Evolutionary conservation across 345 rosid genomes (phyloP), one percentile per base, ranked within the genome.

Genomic region (Laguncularia racemosa): DNA sequence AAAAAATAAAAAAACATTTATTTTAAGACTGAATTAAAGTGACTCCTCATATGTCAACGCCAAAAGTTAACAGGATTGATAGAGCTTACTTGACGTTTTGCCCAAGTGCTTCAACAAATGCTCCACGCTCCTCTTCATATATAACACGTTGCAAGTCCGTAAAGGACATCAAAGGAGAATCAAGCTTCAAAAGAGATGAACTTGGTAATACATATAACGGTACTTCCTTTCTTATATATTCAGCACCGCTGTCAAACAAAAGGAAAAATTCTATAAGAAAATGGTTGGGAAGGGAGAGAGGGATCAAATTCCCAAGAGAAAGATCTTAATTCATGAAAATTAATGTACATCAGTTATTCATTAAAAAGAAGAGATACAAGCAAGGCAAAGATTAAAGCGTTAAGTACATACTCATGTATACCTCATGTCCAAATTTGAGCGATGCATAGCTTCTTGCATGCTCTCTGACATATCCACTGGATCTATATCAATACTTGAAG

Each of bases 371-470:
- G n/a, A n/a, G 46, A 18, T 19, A 20, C 51, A 38, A 43, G 2
- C 6, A 21, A 14, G 43, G 47, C 16, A 15, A 38, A 50, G 23
- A 26, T 46, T 33, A 8, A 59, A 28, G 55, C 18, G 53, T 48
- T 60, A 66, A 67, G 60, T 44, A 72, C 72, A 61, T 59, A 72
- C 67, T 62, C 66, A 62, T 33, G 55, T 66, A 72, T 71, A 93
- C 99, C 96, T 93, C 78, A 86, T 73, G 73, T 93, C 99, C 83
- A 93, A 71, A 73, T 79, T 89, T 20, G 99, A 93, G 51, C 95
- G 95, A 58, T 83, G 88, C 97, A 93, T 81, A 14, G 99, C 99
- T 67, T 89, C 96, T 78, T 87, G 99, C 90, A 93, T 89, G 68
- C 97, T 81, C 66, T 89, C 97, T 50, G 99, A 83, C 96, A 93